Conservation (phyloP, 2,329 filamentous ascomycete species). For the Didymella glomerata region DNA sequence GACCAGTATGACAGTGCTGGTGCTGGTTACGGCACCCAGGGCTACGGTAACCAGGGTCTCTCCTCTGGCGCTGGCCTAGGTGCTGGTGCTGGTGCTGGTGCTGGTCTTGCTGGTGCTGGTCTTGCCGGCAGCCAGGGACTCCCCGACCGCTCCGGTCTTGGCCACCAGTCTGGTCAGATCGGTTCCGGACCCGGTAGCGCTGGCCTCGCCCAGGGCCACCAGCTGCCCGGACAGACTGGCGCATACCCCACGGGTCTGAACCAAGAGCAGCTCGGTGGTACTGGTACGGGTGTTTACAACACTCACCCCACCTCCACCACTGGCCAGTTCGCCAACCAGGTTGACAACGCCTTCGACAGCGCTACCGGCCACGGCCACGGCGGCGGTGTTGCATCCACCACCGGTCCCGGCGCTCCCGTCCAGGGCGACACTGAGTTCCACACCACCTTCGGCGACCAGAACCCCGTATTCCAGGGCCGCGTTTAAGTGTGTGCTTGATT, state of each 20-base stretch:
- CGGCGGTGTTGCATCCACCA: constrained; percentile 25
- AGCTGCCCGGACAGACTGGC: constrained; percentile 19
- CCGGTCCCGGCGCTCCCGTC: constrained; percentile 22
- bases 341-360: constrained; percentile 54
- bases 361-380: constrained; percentile 24
- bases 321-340: constrained; percentile 54
- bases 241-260: constrained; percentile 15
- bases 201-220: constrained; percentile 10
- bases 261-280: constrained; percentile 23
- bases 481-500: constrained; percentile 29
- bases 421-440: constrained; percentile 33
- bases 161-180: constrained; percentile 22
- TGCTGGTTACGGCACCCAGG: constrained; percentile 17
- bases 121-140: constrained; percentile 14
- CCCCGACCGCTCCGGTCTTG: constrained; percentile 20
- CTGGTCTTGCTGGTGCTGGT: constrained; percentile 14
- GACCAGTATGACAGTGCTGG: constrained; percentile 27
- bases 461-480: constrained; percentile 55
- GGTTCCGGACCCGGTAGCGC: constrained; percentile 16
- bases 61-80: constrained; percentile 10
- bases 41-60: constrained; percentile 13
- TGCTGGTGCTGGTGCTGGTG: constrained; percentile 8
- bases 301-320: constrained; percentile 20
- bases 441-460: constrained; percentile 54
- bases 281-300: constrained; percentile 17